Evolutionary conservation across 2,329 filamentous ascomycete species (phyloP).

Genomic region (Alternaria triticina): DNA sequence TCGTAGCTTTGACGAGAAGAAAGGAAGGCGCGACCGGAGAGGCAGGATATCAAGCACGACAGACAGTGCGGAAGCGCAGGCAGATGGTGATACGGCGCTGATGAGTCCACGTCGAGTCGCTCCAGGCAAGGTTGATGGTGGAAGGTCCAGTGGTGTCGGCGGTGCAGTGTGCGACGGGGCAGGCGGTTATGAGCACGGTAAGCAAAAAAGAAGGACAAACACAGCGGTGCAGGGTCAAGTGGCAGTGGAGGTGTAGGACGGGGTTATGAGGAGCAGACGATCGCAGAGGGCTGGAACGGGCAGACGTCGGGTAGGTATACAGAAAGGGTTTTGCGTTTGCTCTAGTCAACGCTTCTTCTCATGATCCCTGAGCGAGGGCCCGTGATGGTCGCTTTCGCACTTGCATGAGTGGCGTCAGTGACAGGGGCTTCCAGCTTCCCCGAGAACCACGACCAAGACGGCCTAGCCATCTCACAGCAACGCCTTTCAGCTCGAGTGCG

Average conservation of each 20-base stretch:
- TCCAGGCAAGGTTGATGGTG: constrained; percentile 3
- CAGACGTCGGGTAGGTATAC: constrained; percentile 18
- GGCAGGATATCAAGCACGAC: constrained; percentile 9
- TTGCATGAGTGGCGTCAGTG: constrained; percentile 21
- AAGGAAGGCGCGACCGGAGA: constrained; percentile 16
- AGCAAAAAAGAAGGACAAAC: constrained; percentile 28
- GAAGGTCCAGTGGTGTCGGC: constrained; percentile 22
- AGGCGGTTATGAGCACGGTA: background rate
- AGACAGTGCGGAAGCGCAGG: constrained; percentile 14
- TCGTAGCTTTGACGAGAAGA: constrained; percentile 17
- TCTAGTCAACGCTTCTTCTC: constrained; percentile 16
- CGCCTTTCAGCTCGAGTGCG: constrained; percentile 9
- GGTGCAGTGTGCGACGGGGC: constrained; percentile 13
- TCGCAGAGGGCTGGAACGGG: constrained; percentile 17
- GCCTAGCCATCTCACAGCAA: constrained; percentile 2
- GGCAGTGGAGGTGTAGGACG: constrained; percentile 6
- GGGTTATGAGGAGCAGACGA: constrained; percentile 21
- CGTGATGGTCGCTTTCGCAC: constrained; percentile 13
- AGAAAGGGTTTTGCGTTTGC: constrained; percentile 36
- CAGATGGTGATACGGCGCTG: constrained; percentile 3
- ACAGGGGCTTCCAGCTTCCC: constrained; percentile 27
- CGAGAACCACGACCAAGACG: constrained; percentile 16
- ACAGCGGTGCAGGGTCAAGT: constrained; percentile 17
- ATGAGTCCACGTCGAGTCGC: background rate
- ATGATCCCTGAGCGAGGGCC: constrained; percentile 10